A percentile compares a stretch with the other conserved stretches of the same genome.
Evolutionary conservation across 768 basidiomycete genomes (phyloP).

Genomic region (Dentipellis sp.): DNA sequence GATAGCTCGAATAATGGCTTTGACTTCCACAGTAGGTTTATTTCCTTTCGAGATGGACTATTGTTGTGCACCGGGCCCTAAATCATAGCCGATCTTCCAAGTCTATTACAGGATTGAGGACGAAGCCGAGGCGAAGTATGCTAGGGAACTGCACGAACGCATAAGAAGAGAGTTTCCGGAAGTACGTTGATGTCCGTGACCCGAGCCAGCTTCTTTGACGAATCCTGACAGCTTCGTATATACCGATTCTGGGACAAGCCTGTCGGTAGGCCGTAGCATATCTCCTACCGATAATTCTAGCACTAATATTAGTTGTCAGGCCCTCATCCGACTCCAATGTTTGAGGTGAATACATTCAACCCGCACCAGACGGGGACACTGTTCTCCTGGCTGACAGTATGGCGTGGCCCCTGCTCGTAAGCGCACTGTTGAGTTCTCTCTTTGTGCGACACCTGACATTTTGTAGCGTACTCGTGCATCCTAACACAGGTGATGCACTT

Average conservation of each 20-base stretch:
- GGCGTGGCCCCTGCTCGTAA: constrained; percentile 41
- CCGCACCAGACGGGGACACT: constrained; percentile 64
- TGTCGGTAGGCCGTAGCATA: constrained; percentile 34
- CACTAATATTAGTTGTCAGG: constrained; percentile 22
- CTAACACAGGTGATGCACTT: constrained; percentile 49
- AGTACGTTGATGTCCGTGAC: constrained; percentile 22
- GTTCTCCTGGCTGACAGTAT: constrained; percentile 57
- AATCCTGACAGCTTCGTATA: constrained; percentile 39
- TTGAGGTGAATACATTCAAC: constrained; percentile 57
- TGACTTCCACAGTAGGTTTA: constrained; percentile 61
- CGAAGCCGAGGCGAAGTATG: constrained; percentile 35
- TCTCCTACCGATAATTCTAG: not conserved
- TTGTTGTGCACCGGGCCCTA: not conserved
- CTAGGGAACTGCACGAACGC: constrained; percentile 47
- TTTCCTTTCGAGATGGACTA: not conserved
- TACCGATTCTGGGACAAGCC: constrained; percentile 55
- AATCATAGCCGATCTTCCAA: constrained; percentile 15
- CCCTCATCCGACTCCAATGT: constrained; percentile 66
- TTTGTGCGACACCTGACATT: not conserved
- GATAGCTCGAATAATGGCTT: constrained; percentile 47
- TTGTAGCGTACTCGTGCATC: constrained; percentile 58
- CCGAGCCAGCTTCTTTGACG: not conserved
- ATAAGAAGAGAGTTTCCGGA: constrained; percentile 62
- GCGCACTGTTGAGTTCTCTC: not conserved
- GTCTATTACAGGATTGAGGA: constrained; percentile 54